Evolutionary conservation across 805 yeast genomes (phyloP).

Genomic region (Yarrowia hollandica): DNA sequence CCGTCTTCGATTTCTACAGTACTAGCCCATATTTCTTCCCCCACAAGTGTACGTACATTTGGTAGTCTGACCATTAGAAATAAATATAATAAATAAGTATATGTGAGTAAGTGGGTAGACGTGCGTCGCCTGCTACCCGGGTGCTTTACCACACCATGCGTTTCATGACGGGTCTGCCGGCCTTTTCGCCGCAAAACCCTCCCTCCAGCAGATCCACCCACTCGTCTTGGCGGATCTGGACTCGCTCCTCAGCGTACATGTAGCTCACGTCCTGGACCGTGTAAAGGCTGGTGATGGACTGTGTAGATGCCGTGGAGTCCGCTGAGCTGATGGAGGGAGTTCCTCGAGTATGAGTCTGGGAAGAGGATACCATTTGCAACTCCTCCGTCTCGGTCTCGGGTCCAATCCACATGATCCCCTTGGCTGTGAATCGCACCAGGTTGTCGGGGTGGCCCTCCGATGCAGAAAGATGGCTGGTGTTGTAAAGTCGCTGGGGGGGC

Average conservation of each 20-base stretch:
- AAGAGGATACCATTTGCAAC: background rate
- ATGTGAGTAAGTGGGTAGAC: background rate
- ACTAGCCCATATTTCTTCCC: too few species aligned
- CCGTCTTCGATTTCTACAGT: too few species aligned
- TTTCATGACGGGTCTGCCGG: slow-evolving; percentile 24
- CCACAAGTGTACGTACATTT: too few species aligned
- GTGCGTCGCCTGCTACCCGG: too few species aligned
- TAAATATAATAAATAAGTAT: slow-evolving; percentile 16
- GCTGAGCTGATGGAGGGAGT: slow-evolving; percentile 15
- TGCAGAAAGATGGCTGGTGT: background rate
- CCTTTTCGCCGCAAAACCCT: slow-evolving; percentile 23
- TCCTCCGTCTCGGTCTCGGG: slow-evolving; percentile 16
- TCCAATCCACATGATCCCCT: slow-evolving; percentile 27
- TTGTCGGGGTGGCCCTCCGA: slow-evolving; percentile 2
- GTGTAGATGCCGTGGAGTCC: background rate
- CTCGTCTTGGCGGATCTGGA: background rate
- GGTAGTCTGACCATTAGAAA: background rate
- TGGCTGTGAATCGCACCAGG: slow-evolving; percentile 24
- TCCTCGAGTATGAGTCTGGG: background rate
- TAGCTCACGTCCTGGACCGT: slow-evolving; percentile 24
- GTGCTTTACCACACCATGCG: slow-evolving; percentile 22
- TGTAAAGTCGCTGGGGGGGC: background rate
- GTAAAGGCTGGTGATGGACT: slow-evolving; percentile 10
- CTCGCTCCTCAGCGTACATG: slow-evolving; percentile 21
- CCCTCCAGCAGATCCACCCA: slow-evolving; percentile 17